phyloP scores from a whole-genome alignment of 1,139 yeast species.

The Yamadazyma triangularis region DNA sequence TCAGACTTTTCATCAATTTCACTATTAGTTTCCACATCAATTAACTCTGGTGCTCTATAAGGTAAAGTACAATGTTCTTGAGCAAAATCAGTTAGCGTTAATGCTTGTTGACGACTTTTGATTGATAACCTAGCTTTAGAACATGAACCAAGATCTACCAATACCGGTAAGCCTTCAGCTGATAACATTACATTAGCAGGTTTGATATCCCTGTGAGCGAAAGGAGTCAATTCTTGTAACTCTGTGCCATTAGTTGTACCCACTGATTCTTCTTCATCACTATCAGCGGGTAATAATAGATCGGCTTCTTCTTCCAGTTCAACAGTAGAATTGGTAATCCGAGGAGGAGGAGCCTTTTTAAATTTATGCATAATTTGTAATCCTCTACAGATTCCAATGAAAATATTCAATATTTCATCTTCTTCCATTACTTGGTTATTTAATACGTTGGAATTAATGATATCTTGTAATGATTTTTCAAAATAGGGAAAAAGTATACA shows the following conservation, averaged over 20 bases:
- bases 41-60: conserved; percentile 84
- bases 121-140: conserved; percentile 55
- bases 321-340: conserved; percentile 3
- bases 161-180: conserved; percentile 67
- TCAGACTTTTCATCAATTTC: conserved; percentile 71
- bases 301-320: conserved; percentile 30
- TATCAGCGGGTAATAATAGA: conserved; percentile 23
- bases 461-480: conserved; percentile 69
- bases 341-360: conserved; percentile 24
- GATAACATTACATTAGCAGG: conserved; percentile 87
- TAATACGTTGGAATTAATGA: conserved; percentile 60
- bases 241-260: conserved; percentile 36
- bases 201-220: conserved; percentile 82
- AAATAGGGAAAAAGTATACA: conserved; percentile 78
- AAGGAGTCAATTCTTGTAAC: conserved; percentile 58
- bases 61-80: conserved; percentile 86
- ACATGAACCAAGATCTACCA: conserved; percentile 84
- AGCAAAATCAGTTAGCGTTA: conserved; percentile 74
- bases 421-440: conserved; percentile 53
- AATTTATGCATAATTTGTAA: conserved; percentile 72
- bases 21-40: conserved; percentile 67
- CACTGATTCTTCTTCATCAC: conserved; percentile 11
- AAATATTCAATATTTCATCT: conserved; percentile 54
- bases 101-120: conserved; percentile 62
- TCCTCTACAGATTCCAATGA: conserved; percentile 72